Evolutionary conservation across 169 alveolate species (phyloP).

Genomic region (Plasmodium cynomolgi): DNA sequence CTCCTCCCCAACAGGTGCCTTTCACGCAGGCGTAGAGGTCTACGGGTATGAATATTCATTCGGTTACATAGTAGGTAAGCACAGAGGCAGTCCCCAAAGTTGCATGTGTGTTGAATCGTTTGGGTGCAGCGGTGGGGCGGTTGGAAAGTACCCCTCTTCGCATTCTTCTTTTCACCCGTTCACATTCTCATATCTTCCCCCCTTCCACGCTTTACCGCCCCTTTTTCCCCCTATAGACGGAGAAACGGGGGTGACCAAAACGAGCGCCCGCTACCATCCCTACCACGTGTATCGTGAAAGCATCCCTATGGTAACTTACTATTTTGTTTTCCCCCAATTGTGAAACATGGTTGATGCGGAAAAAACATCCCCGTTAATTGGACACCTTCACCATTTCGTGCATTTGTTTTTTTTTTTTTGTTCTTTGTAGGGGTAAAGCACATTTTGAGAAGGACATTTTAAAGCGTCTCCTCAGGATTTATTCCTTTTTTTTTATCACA

Average conservation of each 20-base stretch:
- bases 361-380: background rate
- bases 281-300: constrained; percentile 63
- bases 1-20: constrained; percentile 70
- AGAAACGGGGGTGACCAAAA: constrained; percentile 57
- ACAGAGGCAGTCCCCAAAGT: background rate
- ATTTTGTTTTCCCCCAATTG: background rate
- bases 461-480: background rate
- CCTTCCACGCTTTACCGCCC: background rate
- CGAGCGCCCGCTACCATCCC: constrained; percentile 39
- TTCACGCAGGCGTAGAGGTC: constrained; percentile 86
- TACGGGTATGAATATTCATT: constrained; percentile 82
- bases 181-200: background rate
- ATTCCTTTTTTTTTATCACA: background rate
- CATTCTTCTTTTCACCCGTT: background rate
- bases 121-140: background rate
- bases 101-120: no score
- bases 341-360: background rate
- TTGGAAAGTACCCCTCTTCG: background rate
- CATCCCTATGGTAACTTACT: constrained; percentile 39
- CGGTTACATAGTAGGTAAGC: constrained; percentile 75
- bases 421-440: constrained; percentile 18
- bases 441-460: background rate
- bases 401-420: background rate
- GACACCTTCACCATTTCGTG: background rate
- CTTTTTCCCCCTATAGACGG: constrained; percentile 13